Evolutionary conservation across 2,329 filamentous ascomycete species (phyloP), one percentile per base, ranked within the genome.

Genomic region (Apiospora koreana): DNA sequence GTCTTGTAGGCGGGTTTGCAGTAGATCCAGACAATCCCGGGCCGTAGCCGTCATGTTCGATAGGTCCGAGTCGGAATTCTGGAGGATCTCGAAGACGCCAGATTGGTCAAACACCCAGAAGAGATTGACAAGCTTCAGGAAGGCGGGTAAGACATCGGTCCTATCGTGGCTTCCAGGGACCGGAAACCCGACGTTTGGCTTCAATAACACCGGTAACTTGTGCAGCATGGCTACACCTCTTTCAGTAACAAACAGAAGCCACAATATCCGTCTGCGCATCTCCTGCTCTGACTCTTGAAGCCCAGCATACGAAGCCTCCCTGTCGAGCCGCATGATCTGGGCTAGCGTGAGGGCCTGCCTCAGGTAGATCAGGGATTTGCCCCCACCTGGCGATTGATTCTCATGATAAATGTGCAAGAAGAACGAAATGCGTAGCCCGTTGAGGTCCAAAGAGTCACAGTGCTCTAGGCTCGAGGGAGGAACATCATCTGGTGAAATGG

Each of bases 341-440:
- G 85, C 85, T 28, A 86, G 77, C 0, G 85, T 85, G n/a, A 87
- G 84, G 7, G 85, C 84, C 71, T 87, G 85, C 7, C 86, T 80
- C 8, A 87, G 74, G 72, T 85, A 85, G 10, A 87, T 74, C 8
- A 86, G 76, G 2, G 85, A 86, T 67, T 83, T 82, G 1, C 79
- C 80, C 0, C 85, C 84, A 3, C 85, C 85, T 0, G 84, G 79
- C 12, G 79, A 73, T 70, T 83, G 80, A 68, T 87, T 87, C 74
- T 87, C 85, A 72, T 86, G 81, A 68, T 86, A 86, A 14, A 86
- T 83, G 73, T 87, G 86, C 23, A 87, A 76, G 65, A 87, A 87
- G 72, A 87, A 87, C 0, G 84, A 83, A 1, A 83, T 83, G 5
- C 84, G 80, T 3, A 87, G 72, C 43, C 77, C 79, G 66, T 85